These are phyloP conservation scores for Lactarius akahatsu DNA, from an alignment of 768 basidiomycete species.

Conservation along the genomic window DNA sequence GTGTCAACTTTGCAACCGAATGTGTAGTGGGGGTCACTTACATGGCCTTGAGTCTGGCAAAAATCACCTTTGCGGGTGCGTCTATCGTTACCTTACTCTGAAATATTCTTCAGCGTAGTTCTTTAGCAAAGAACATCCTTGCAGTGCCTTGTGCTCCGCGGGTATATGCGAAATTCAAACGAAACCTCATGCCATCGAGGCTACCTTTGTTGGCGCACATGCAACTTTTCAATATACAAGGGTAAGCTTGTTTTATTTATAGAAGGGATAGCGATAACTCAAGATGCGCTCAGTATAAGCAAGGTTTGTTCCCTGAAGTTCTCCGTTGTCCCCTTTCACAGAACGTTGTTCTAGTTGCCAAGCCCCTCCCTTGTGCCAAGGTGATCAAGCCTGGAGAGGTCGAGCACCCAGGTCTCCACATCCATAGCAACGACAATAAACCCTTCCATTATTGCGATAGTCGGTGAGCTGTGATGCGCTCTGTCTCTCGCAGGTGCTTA, in stretches of 20 bases:
- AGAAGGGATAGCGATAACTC: background rate
- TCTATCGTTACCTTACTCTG: background rate
- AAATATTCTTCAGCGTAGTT: background rate
- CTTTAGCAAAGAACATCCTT: constrained; percentile 52
- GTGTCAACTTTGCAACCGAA: constrained; percentile 54
- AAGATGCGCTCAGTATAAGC: constrained; percentile 44
- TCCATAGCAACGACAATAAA: constrained; percentile 44
- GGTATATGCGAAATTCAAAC: constrained; percentile 61
- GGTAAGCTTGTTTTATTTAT: constrained; percentile 37
- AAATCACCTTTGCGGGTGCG: constrained; percentile 58
- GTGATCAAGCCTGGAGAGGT: constrained; percentile 43
- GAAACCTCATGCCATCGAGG: constrained; percentile 56
- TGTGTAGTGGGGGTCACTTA: constrained; percentile 50
- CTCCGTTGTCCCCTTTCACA: no score
- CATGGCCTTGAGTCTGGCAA: constrained; percentile 46
- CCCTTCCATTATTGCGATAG: constrained; percentile 56
- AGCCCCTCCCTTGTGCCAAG: constrained; percentile 51
- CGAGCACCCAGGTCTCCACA: constrained; percentile 47
- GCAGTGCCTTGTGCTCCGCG: constrained; percentile 41
- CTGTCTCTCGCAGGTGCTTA: background rate
- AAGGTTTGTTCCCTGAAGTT: constrained; percentile 39
- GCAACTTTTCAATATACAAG: constrained; percentile 65
- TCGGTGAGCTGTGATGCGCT: constrained; percentile 35
- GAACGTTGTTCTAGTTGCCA: constrained; percentile 39
- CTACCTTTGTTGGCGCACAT: constrained; percentile 57